Percentiles rank a stretch among this genome's conserved stretches.
phyloP scores from a whole-genome alignment of 2,329 filamentous ascomycete genomes.

The Dothistroma septosporum region DNA sequence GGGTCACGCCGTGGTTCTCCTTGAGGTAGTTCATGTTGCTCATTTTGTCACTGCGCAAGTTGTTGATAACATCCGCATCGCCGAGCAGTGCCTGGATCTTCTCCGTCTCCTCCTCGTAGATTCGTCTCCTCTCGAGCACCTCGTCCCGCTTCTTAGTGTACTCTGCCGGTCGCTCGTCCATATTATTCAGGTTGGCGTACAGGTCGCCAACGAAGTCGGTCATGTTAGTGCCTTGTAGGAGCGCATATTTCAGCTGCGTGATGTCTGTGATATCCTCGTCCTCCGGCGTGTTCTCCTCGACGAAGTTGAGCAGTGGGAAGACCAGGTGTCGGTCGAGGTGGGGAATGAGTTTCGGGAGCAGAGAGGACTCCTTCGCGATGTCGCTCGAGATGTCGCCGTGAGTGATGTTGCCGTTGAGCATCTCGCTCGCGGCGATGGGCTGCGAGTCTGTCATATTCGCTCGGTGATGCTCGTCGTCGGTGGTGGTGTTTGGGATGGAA shows the following conservation, averaged over 20 bases:
- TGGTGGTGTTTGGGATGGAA: not conserved
- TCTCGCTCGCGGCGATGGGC: slow-evolving; percentile 7
- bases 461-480: slow-evolving; percentile 1
- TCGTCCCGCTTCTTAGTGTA: slow-evolving; percentile 86
- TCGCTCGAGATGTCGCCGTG: slow-evolving; percentile 37
- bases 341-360: slow-evolving; percentile 83
- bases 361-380: slow-evolving; percentile 64
- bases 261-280: slow-evolving; percentile 74
- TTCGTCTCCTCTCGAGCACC: slow-evolving; percentile 75
- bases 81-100: slow-evolving; percentile 84
- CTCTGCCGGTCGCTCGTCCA: slow-evolving; percentile 73
- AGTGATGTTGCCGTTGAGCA: slow-evolving; percentile 14
- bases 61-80: slow-evolving; percentile 83
- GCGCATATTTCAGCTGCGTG: slow-evolving; percentile 81
- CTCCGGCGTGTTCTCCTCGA: slow-evolving; percentile 70
- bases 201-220: slow-evolving; percentile 92
- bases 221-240: slow-evolving; percentile 98
- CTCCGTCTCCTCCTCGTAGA: slow-evolving; percentile 79
- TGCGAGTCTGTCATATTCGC: slow-evolving; percentile 6
- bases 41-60: slow-evolving; percentile 92
- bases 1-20: slow-evolving; percentile 90
- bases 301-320: slow-evolving; percentile 93
- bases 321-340: slow-evolving; percentile 94
- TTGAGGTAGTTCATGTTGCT: slow-evolving; percentile 98
- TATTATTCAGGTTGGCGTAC: slow-evolving; percentile 81